Percentiles rank a stretch among this genome's conserved stretches.
Evolutionary conservation across 2,329 filamentous ascomycete genomes (phyloP).

Genomic region (Pseudocercospora fuligena): DNA sequence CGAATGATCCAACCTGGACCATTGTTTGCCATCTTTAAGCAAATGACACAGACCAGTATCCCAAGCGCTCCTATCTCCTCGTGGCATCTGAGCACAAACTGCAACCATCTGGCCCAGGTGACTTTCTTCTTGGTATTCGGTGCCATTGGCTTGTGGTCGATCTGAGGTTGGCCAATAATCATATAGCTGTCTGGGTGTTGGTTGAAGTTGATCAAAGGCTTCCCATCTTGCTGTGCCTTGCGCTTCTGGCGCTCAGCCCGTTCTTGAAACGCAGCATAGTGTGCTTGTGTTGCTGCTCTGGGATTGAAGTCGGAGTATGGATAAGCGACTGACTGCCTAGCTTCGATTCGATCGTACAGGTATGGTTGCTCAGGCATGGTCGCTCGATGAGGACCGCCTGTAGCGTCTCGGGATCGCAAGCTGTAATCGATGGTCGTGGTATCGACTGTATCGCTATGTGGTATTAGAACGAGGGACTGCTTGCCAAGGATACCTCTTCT

Average conservation of each 20-base stretch:
- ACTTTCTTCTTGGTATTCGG: conserved; percentile 72
- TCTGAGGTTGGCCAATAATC: conserved; percentile 66
- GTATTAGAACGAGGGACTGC: background rate
- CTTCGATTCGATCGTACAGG: conserved; percentile 65
- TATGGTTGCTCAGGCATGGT: conserved; percentile 61
- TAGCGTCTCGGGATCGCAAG: background rate
- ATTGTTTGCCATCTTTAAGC: conserved; percentile 63
- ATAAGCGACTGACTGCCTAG: conserved; percentile 58
- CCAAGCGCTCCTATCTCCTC: conserved; percentile 73
- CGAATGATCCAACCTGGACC: conserved; percentile 35
- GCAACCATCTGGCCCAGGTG: conserved; percentile 69
- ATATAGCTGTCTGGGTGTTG: conserved; percentile 79
- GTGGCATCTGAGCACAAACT: conserved; percentile 70
- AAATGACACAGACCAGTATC: conserved; percentile 74
- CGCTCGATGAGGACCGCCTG: background rate
- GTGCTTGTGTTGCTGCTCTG: conserved; percentile 81
- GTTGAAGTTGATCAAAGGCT: conserved; percentile 82
- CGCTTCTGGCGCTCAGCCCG: conserved; percentile 57
- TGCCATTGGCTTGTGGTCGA: conserved; percentile 69
- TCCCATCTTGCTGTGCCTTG: conserved; percentile 72
- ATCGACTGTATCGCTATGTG: background rate
- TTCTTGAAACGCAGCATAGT: conserved; percentile 59
- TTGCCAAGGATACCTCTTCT: background rate
- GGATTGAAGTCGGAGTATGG: conserved; percentile 73
- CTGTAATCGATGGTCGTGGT: background rate